Evolutionary conservation across 768 basidiomycete species (phyloP).

Genomic region (Lactifluus piperatus): DNA sequence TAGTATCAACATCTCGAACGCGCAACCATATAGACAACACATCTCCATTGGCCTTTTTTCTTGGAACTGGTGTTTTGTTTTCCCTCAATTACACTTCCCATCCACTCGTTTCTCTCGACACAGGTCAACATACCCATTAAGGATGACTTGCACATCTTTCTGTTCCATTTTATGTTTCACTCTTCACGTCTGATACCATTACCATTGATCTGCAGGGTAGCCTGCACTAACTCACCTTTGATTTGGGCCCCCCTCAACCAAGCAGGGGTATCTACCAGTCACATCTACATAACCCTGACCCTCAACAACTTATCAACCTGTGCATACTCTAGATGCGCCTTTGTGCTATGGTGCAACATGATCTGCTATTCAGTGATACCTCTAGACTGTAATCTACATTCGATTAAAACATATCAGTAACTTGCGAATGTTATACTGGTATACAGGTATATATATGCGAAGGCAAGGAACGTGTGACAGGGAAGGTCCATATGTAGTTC

Average conservation of each 20-base stretch:
- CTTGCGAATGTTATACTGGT: constrained; percentile 11
- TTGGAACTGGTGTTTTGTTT: constrained; percentile 22
- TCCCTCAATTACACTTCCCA: constrained; percentile 21
- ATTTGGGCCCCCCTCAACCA: background rate
- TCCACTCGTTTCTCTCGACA: constrained; percentile 25
- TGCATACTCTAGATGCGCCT: background rate
- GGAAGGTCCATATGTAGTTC: background rate
- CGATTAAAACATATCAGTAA: constrained; percentile 10
- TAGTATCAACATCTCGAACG: constrained; percentile 8
- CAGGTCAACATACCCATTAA: constrained; percentile 7
- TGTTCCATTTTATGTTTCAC: background rate
- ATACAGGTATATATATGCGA: constrained; percentile 15
- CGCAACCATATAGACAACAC: background rate
- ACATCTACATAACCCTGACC: constrained; percentile 4
- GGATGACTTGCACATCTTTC: background rate
- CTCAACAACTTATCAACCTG: background rate
- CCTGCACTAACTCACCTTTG: background rate
- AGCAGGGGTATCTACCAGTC: background rate
- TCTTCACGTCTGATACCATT: constrained; percentile 7
- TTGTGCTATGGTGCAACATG: background rate
- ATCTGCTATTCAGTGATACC: constrained; percentile 1
- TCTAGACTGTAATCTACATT: constrained; percentile 6
- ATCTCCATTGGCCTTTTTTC: background rate
- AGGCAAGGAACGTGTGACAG: background rate
- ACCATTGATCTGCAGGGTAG: background rate